These are phyloP conservation scores for Fagus crenata DNA, from an alignment of 306 rosid species.

Conservation along the genomic window DNA sequence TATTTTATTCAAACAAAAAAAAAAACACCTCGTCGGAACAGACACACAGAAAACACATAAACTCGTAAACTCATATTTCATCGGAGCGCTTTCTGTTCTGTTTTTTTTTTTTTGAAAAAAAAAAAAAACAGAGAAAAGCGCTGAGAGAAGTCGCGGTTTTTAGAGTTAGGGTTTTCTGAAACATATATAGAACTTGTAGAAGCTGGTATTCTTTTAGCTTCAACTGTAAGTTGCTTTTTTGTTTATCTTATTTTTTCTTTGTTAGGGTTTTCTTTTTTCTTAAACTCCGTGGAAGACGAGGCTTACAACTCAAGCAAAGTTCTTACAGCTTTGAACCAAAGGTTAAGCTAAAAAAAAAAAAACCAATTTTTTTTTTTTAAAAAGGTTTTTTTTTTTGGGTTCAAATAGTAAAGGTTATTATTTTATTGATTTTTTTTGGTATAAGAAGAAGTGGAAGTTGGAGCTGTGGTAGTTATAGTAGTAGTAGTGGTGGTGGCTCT, in stretches of 20 bases:
- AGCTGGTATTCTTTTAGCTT: constrained; percentile 22
- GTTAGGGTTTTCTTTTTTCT: constrained; percentile 23
- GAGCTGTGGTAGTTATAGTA: not conserved
- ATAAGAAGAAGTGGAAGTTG: constrained; percentile 6
- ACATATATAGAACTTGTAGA: too few relatives aligned
- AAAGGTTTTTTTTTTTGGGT: constrained; percentile 14
- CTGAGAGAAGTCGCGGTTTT: constrained; percentile 11
- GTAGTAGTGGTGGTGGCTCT: constrained; percentile 3
- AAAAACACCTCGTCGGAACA: constrained; percentile 49
- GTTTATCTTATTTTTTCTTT: constrained; percentile 23
- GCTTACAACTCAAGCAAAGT: constrained; percentile 65
- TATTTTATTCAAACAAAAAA: too few relatives aligned
- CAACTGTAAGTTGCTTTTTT: constrained; percentile 39
- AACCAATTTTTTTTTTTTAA: not conserved
- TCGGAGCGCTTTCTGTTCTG: constrained; percentile 32
- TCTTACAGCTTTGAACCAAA: constrained; percentile 32
- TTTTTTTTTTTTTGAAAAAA: not conserved
- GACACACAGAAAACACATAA: constrained; percentile 35
- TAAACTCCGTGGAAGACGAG: constrained; percentile 45
- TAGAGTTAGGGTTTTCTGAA: constrained; percentile 13
- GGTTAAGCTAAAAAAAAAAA: not conserved
- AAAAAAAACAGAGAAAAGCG: constrained; percentile 30
- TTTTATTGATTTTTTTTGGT: constrained; percentile 13
- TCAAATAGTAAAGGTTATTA: constrained; percentile 11
- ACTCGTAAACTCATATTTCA: constrained; percentile 15